phyloP scores from a whole-genome alignment of 1,284 basidiomycete species.

The Rhodotorula sp. region DNA sequence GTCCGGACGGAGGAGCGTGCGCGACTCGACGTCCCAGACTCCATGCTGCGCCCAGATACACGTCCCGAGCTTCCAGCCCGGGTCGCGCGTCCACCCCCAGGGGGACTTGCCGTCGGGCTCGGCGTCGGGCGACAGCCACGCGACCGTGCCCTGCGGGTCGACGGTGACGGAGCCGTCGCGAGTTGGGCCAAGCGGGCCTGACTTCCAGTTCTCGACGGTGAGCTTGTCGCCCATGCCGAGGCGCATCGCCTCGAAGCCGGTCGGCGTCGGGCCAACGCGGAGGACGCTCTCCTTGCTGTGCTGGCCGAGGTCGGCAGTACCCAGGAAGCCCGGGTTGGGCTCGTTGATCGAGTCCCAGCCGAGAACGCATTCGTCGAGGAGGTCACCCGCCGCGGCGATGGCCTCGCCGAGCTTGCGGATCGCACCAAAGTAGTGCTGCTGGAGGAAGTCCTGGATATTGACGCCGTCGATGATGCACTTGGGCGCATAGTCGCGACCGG shows the following conservation, averaged over 20 bases:
- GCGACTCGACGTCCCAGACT: conserved; percentile 78
- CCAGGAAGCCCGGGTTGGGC: conserved; percentile 83
- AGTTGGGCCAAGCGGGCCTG: conserved; percentile 76
- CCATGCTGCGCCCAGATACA: conserved; percentile 90
- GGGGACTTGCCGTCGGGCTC: conserved; percentile 44
- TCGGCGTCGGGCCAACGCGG: conserved; percentile 75
- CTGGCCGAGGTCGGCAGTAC: conserved; percentile 61
- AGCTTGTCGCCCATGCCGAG: conserved; percentile 85
- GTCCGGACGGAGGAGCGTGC: conserved; percentile 68
- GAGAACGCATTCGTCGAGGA: conserved; percentile 83
- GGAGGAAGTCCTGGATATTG: conserved; percentile 94
- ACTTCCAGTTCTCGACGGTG: conserved; percentile 81
- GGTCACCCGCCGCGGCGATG: conserved; percentile 68
- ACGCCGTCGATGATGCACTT: conserved; percentile 85
- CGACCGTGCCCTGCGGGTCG: conserved; percentile 65
- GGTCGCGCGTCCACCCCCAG: conserved; percentile 80
- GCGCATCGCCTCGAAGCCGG: conserved; percentile 77
- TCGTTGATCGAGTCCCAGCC: conserved; percentile 98
- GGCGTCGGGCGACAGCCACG: conserved; percentile 40
- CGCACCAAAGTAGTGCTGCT: conserved; percentile 79
- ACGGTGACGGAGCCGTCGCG: conserved; percentile 71
- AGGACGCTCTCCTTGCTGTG: conserved; percentile 55
- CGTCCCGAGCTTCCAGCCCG: conserved; percentile 76
- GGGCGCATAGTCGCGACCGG: conserved; percentile 84
- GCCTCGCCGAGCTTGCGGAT: conserved; percentile 72